A percentile compares a stretch with the other conserved stretches of the same genome.
phyloP scores from a whole-genome alignment of 106 monocot species.

The Cymbidium sinense region DNA sequence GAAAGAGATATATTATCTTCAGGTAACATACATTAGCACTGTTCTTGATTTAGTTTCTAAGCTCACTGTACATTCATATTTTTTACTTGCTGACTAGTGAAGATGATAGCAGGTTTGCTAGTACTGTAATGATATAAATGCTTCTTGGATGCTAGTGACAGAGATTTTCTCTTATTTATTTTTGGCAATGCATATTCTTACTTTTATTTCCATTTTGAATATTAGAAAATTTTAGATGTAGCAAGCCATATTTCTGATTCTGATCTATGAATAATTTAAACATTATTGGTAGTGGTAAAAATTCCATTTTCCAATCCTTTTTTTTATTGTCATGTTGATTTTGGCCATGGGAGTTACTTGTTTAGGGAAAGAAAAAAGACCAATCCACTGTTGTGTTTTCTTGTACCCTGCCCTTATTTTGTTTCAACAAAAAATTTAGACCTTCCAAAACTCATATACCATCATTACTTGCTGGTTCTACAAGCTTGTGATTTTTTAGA shows the following conservation, averaged over 20 bases:
- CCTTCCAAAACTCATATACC: not conserved
- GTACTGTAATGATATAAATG: not conserved
- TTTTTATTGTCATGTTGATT: not conserved
- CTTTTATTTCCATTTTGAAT: not conserved
- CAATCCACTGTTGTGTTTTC: not conserved
- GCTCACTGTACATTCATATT: not conserved
- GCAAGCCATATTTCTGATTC: not conserved
- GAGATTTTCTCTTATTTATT: not conserved
- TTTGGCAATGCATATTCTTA: not conserved
- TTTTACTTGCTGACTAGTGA: constrained; percentile 3
- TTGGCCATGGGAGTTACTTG: not conserved
- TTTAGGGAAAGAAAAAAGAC: not conserved
- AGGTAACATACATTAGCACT: constrained; percentile 31
- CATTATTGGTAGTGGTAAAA: not conserved
- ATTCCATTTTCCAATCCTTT: not conserved
- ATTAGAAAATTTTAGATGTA: not conserved
- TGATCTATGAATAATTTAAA: not conserved
- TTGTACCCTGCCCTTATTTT: not conserved
- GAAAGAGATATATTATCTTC: constrained; percentile 86
- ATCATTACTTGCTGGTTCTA: not conserved
- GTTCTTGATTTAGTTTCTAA: not conserved
- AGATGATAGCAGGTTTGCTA: not conserved
- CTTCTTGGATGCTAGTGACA: not conserved
- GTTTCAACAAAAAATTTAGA: no score
- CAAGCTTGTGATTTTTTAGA: not conserved